Conservation (phyloP, 2,329 filamentous ascomycete genomes). For the Plectosphaerella plurivora region DNA sequence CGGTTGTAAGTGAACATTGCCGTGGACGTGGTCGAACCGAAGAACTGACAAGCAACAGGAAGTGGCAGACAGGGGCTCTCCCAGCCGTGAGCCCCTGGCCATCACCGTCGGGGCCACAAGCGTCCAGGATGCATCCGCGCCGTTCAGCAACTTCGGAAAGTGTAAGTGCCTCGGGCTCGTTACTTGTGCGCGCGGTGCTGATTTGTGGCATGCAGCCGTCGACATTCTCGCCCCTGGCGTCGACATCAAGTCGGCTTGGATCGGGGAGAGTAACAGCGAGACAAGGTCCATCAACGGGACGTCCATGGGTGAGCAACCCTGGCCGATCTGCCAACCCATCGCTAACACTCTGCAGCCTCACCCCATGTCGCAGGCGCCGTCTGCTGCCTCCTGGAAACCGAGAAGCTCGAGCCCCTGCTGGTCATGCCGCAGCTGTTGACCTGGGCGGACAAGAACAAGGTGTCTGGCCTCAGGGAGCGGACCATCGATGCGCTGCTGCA, state of each 20-base stretch:
- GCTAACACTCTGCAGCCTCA: neutral
- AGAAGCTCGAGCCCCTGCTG: constrained; percentile 1
- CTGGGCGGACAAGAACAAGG: constrained; percentile 2
- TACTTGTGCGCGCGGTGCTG: no score
- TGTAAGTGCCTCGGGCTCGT: neutral
- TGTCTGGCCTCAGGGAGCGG: neutral
- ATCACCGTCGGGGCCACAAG: constrained; percentile 46
- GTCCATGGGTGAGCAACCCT: neutral
- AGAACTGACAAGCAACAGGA: neutral
- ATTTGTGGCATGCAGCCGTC: constrained; percentile 18
- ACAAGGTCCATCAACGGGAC: neutral
- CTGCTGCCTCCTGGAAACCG: neutral
- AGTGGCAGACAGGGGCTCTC: constrained; percentile 23
- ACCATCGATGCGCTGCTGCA: constrained; percentile 1
- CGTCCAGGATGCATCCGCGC: constrained; percentile 28
- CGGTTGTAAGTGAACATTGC: constrained; percentile 18
- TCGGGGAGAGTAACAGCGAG: constrained; percentile 7
- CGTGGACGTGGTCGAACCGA: constrained; percentile 22
- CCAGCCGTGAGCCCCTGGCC: constrained; percentile 37
- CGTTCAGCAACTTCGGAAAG: constrained; percentile 42
- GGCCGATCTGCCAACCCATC: neutral
- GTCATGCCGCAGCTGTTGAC: constrained; percentile 2
- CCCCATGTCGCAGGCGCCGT: constrained; percentile 2
- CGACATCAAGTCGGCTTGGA: constrained; percentile 40
- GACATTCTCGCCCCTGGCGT: constrained; percentile 50